Evolutionary conservation across 805 yeast genomes (phyloP), one percentile per base, ranked within the genome.

Genomic region (Cyberlindnera euphorbiiphila): DNA sequence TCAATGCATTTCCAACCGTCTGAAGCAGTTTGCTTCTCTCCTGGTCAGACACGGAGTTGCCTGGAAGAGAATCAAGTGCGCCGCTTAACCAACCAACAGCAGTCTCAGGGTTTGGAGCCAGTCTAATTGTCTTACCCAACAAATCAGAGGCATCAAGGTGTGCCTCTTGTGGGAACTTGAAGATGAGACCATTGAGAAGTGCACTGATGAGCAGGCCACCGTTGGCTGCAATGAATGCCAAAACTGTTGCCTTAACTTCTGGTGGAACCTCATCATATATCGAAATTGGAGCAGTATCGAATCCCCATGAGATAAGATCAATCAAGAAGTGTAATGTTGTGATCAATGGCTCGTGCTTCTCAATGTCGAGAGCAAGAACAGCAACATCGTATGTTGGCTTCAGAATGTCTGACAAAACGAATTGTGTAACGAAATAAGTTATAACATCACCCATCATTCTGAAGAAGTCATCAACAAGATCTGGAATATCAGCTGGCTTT

Each of bases 251-350:
- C 40, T 74, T 72, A 46, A 84, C 72, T 28, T 66, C 68, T n/a
- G 65, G 69, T 9, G 83, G 80, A 29, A 78, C 74, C 15, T 62
- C 63, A 15, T 70, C 74, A 37, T 74, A 70, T 27, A 81, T 71
- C 7, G 95, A 81, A 14, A 85, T 71, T 5, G 96, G 96, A 3
- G 96, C 88, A 9, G 74, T 66, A 19, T 73, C 81, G 47, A 81
- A 76, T 1, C 95, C 96, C 91, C 94, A 89, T 6, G 88, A 75
- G 16, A 85, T 61, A 24, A 87, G 68, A 57, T 93, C 98, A 47
- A 85, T 81, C 49, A 89, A 61, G 57, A 76, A 87, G 53, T 86
- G 88, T 40, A 89, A 63, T 14, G 81, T 75, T 3, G 87, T 69
- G 27, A 72, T 66, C 41, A 87, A 65, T 4, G 95, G 81, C 43